Percentiles rank a stretch among this genome's conserved stretches.
phyloP scores from a whole-genome alignment of 108 stramenopile genomes.

The Parietichytrium sp. region DNA sequence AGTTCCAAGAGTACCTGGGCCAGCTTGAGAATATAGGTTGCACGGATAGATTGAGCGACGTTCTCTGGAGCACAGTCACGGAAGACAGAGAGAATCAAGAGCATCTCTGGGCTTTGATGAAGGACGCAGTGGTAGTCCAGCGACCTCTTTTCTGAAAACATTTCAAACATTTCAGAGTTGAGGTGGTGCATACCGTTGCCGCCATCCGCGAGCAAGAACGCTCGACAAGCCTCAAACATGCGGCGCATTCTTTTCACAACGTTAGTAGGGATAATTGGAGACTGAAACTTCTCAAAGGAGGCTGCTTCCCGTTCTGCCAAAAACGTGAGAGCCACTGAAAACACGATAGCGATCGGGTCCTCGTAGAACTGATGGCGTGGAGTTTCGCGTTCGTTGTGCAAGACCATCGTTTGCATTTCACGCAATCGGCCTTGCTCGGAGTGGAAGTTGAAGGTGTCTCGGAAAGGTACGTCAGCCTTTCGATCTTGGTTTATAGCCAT shows the following conservation, averaged over 20 bases:
- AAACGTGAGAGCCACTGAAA: too few species aligned
- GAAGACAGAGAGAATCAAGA: neutral
- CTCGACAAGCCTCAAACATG: slow-evolving; percentile 11
- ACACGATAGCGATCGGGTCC: too few species aligned
- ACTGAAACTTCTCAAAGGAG: too few species aligned
- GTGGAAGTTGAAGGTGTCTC: too few species aligned
- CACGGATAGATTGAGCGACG: neutral
- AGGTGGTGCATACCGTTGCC: neutral
- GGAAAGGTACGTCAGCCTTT: too few species aligned
- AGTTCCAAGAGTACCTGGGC: neutral
- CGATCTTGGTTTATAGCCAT: too few species aligned
- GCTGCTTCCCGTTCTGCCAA: too few species aligned
- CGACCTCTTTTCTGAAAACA: neutral
- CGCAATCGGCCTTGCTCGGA: too few species aligned
- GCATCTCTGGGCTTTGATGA: slow-evolving; percentile 1
- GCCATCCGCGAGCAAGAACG: neutral
- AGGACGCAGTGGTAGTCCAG: slow-evolving; percentile 19
- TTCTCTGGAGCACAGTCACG: neutral
- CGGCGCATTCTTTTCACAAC: neutral
- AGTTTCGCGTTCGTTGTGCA: too few species aligned
- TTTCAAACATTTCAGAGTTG: neutral
- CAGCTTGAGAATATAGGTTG: slow-evolving; percentile 27
- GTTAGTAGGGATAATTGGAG: neutral
- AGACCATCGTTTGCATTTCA: too few species aligned
- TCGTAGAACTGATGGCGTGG: too few species aligned